phyloP scores from a whole-genome alignment of 2,329 filamentous ascomycete species.

The Neofusicoccum sp. region DNA sequence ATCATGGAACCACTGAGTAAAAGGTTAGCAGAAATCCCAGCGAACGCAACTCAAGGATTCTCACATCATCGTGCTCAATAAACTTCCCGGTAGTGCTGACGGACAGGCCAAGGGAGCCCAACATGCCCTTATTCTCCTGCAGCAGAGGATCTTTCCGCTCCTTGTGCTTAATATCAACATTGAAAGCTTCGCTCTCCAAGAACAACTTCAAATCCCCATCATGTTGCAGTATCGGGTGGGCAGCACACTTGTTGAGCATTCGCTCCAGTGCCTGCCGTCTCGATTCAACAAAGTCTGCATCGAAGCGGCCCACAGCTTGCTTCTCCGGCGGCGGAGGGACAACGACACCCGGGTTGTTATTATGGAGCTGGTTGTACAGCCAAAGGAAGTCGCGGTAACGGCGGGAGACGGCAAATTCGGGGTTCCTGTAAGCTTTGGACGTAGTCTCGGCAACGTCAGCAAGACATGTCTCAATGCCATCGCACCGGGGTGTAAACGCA shows the following conservation, averaged over 20 bases:
- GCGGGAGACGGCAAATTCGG: slow-evolving; percentile 90
- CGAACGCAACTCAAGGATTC: slow-evolving; percentile 35
- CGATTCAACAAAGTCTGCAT: slow-evolving; percentile 94
- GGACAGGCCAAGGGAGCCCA: slow-evolving; percentile 79
- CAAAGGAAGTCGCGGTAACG: slow-evolving; percentile 96
- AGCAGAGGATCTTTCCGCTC: slow-evolving; percentile 86
- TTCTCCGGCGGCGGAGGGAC: slow-evolving; percentile 97
- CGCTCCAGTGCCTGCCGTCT: slow-evolving; percentile 88
- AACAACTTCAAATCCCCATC: slow-evolving; percentile 95
- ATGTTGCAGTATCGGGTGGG: slow-evolving; percentile 87
- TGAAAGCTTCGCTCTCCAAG: slow-evolving; percentile 94
- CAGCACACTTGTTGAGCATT: slow-evolving; percentile 95
- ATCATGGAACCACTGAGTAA: slow-evolving; percentile 88
- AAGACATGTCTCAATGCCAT: neutral
- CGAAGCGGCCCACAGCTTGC: slow-evolving; percentile 93
- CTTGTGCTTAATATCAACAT: slow-evolving; percentile 96
- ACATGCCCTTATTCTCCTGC: slow-evolving; percentile 89
- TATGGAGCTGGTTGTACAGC: slow-evolving; percentile 93
- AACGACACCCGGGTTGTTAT: slow-evolving; percentile 92
- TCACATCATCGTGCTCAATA: slow-evolving; percentile 93
- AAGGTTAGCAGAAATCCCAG: slow-evolving; percentile 25
- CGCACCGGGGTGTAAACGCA: slow-evolving; percentile 42
- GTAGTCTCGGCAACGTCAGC: slow-evolving; percentile 65
- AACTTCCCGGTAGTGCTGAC: slow-evolving; percentile 81
- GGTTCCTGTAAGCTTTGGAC: slow-evolving; percentile 91